phyloP scores from a whole-genome alignment of 176 grass and related monocot species.

The Dendrocalamus sinicus region DNA sequence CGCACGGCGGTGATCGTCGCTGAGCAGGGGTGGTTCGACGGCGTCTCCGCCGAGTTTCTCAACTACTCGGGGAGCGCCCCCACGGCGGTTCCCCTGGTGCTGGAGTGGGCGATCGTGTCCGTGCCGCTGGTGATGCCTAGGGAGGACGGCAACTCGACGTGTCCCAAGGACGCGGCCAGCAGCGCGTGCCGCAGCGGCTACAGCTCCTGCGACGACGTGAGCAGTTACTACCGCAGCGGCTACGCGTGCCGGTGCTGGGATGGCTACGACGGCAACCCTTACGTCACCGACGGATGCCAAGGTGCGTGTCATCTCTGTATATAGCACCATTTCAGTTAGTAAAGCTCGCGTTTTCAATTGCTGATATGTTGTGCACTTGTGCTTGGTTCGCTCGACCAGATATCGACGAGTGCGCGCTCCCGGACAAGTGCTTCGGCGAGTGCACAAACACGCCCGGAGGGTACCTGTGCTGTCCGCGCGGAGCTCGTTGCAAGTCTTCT shows the following conservation, averaged over 20 bases:
- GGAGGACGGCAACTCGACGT: not conserved
- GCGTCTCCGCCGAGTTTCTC: not conserved
- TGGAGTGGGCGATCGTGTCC: slow-evolving; percentile 17
- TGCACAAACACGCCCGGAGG: not conserved
- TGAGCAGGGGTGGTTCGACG: not conserved
- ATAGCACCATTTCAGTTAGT: no score
- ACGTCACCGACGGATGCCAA: slow-evolving; percentile 4
- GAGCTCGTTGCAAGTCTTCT: not conserved
- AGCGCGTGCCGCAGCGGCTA: not conserved
- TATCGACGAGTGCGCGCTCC: not conserved
- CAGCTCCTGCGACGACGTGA: not conserved
- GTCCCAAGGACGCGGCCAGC: not conserved
- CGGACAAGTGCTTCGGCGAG: not conserved
- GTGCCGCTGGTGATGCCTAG: not conserved
- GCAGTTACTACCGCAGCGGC: not conserved
- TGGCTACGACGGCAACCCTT: not conserved
- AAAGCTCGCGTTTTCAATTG: no score
- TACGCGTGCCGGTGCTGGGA: not conserved
- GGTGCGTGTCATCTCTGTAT: not conserved
- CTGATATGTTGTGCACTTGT: no score
- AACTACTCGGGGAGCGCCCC: fast-evolving
- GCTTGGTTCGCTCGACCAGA: not conserved
- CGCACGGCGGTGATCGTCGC: not conserved
- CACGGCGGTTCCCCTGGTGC: slow-evolving; percentile 13
- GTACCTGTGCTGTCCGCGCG: not conserved